Conservation (phyloP, 805 yeast genomes). For the Scheffersomyces spartinae region DNA sequence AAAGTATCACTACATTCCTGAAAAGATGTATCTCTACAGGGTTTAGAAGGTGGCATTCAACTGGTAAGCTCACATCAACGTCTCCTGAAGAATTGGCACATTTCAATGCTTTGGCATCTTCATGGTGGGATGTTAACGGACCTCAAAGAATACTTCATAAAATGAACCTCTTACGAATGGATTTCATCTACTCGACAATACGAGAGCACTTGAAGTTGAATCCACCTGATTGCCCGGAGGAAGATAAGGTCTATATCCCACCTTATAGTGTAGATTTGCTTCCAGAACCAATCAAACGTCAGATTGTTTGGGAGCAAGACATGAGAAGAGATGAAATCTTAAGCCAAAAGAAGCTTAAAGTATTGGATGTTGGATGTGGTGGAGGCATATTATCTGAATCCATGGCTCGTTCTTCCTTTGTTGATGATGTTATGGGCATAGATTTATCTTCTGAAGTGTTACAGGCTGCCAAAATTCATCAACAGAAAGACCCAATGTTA, state of each 20-base stretch:
- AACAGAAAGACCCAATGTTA: constrained; percentile 51
- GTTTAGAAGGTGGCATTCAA: no score
- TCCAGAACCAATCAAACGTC: constrained; percentile 41
- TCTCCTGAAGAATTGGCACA: constrained; percentile 62
- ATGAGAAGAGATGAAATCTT: constrained; percentile 27
- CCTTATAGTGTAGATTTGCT: constrained; percentile 62
- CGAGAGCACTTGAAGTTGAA: constrained; percentile 32
- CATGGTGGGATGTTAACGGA: constrained; percentile 98
- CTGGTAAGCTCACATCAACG: constrained; percentile 26
- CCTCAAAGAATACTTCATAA: constrained; percentile 89
- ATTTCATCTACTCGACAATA: constrained; percentile 62
- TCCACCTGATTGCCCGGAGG: constrained; percentile 10
- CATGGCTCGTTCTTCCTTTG: constrained; percentile 61
- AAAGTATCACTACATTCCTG: no score
- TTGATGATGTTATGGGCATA: constrained; percentile 60
- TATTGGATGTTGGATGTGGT: constrained; percentile 92
- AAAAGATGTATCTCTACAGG: no score
- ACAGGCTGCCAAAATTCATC: constrained; percentile 67
- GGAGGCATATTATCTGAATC: constrained; percentile 93
- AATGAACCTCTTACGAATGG: constrained; percentile 86
- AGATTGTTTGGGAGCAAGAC: constrained; percentile 41
- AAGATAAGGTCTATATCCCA: constrained; percentile 52
- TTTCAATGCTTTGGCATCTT: constrained; percentile 74
- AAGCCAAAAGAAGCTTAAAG: constrained; percentile 29
- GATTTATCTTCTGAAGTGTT: constrained; percentile 81